phyloP scores from a whole-genome alignment of 2,329 filamentous ascomycete species.

The Coniochaeta sp. region DNA sequence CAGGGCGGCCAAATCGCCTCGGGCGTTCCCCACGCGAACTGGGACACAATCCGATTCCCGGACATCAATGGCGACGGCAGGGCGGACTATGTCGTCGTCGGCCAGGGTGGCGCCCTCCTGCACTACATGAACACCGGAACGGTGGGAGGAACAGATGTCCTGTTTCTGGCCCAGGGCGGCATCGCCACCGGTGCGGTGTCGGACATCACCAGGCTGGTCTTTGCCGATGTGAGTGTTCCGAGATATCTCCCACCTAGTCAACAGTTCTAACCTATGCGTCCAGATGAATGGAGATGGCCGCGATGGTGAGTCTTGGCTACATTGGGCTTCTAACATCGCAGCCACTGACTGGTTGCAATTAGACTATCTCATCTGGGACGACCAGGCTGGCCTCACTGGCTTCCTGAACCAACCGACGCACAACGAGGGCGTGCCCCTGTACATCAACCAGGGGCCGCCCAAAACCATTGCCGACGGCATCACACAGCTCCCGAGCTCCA shows the following conservation, averaged over 20 bases:
- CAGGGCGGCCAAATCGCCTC: conserved; percentile 15
- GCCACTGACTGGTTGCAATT: no score
- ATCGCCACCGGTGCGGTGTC: conserved; percentile 2
- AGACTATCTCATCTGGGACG: conserved; percentile 13
- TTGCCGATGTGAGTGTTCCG: conserved; percentile 8
- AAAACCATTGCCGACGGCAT: conserved; percentile 2
- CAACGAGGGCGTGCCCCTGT: conserved; percentile 9
- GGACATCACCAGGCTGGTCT: conserved; percentile 1
- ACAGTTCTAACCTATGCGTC: not conserved
- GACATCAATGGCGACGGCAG: conserved; percentile 15
- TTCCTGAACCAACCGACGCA: conserved; percentile 9
- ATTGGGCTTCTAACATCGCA: not conserved
- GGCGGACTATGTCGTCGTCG: conserved; percentile 17
- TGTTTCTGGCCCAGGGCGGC: no score
- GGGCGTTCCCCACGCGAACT: conserved; percentile 15
- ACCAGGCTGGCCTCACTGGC: conserved; percentile 8
- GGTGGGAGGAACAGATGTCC: no score
- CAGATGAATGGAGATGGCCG: conserved; percentile 5
- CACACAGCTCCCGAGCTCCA: not conserved
- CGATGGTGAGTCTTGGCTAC: conserved; percentile 3
- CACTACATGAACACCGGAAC: conserved; percentile 11
- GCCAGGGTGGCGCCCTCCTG: conserved; percentile 11
- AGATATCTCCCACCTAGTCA: not conserved
- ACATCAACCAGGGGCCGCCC: conserved; percentile 8
- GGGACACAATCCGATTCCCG: conserved; percentile 7